These are phyloP conservation scores for Artemisia tridentata DNA, from an alignment of 129 eudicot genomes.

Conservation along the genomic window DNA sequence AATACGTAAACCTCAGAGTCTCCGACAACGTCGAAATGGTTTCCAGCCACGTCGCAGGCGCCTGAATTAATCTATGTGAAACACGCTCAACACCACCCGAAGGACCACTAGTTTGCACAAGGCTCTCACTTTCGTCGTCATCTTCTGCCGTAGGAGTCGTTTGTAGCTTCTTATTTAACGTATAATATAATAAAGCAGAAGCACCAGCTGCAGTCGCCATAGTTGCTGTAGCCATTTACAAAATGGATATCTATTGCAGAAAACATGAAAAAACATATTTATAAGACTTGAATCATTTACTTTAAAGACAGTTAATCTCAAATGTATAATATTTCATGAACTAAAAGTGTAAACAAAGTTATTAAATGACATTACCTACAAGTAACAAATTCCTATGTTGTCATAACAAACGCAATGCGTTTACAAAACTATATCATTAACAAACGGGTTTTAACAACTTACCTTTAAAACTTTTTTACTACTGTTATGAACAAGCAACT, in stretches of 20 bases:
- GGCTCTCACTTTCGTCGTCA: constrained; percentile 56
- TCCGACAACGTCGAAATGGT: constrained; percentile 91
- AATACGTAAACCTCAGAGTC: constrained; percentile 93
- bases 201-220: constrained; percentile 99
- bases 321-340: constrained; percentile 2
- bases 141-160: constrained; percentile 33
- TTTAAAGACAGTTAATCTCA: constrained; percentile 14
- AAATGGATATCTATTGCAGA: constrained; percentile 23
- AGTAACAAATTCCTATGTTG: constrained; percentile 10
- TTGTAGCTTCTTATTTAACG: constrained; percentile 72
- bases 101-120: constrained; percentile 34
- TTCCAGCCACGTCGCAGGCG: constrained; percentile 99
- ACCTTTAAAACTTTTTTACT: neutral
- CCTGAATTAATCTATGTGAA: constrained; percentile 77
- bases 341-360: constrained; percentile 13
- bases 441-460: constrained; percentile 5
- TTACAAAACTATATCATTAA: constrained; percentile 1
- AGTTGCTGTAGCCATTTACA: constrained; percentile 84
- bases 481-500: no score
- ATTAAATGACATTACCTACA: constrained; percentile 18
- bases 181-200: constrained; percentile 90
- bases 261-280: neutral
- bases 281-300: constrained; percentile 1
- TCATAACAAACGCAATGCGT: neutral
- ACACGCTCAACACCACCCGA: constrained; percentile 66